Evolutionary conservation across 148 eudicot genomes (phyloP), one percentile per base, ranked within the genome.

Genomic region (Agrostemma githago): DNA sequence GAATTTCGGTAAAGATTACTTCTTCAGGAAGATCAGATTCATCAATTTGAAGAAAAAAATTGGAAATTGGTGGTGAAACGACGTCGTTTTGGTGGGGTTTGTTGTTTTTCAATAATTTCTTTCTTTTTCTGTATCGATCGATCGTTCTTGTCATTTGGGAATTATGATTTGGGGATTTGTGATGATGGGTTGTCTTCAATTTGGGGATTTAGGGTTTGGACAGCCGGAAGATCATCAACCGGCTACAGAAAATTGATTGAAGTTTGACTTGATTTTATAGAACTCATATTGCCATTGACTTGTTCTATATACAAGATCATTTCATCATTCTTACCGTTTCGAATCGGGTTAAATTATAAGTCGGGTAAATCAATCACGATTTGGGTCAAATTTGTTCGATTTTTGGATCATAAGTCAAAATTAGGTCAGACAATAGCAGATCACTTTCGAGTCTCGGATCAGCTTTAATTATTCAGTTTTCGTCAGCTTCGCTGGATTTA

Each of bases 1-100:
- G 76, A 11, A 80, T 75, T 37, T 80, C 82, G 21, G 82, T 38
- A 26, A 75, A 80, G 75, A 80, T 65, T 6, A 80, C 79, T 12
- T 80, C 76, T 43, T 80, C 20, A 48, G 82, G 82, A 12, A 80
- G 68, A 7, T 80, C 79, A 56, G 42, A 37, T 48, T 48, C 54
- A 48, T 48, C 54, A 8, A 8, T 8, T 8, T 48, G 54, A 34
- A 5, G 21, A 43, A 7, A 2, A 6, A 19, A 60, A 39, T 37
- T 10, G 4, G 40, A 20, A 5, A 26, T 16, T 59, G 20, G 20
- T 20, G 67, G 20, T 40, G 34, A 46, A 56, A 46, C 39, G 54
- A 4, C 17, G n/a, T 72, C 15, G 39, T 60, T 57, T 72, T 59
- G 70, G 46, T 37, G 61, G 10, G 64, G 5, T 38, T 26, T 10